Base-by-base conservation (phyloP, 805 yeast species). In the Naumovozyma dairenensis region DNA sequence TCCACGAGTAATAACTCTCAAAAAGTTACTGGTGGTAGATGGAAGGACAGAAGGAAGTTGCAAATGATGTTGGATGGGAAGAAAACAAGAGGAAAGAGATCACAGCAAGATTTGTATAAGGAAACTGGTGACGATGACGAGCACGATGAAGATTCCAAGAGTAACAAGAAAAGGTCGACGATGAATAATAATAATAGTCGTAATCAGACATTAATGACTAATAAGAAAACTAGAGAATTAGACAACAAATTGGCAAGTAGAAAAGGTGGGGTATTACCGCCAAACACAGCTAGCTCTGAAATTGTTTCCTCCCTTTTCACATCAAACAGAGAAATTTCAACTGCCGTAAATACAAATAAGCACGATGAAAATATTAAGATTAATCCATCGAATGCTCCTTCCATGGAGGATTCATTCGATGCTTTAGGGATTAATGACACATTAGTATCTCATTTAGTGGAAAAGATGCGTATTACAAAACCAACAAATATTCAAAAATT, bases 401-500 rank as follows among this genome's bases (percentile, higher is more conserved):
- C 83, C 19, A 32, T 48, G 6, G 67, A 63, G 13, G 86, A 80
- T 47, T 63, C 77, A 1, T 89, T 89, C 48, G 66, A 60, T 13
- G 83, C 84, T 0, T 60, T 89, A 28, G 93, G 93, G 0, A 56
- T 87, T 12, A 71, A 71, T 39, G 71, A 65, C 2, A 55, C 60
- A 20, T 55, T 89, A 25, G 49, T 69, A 1, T 55, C 55, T 6
- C 80, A 78, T 48, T 57, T 89, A 36, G 62, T 66, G 2, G 73
- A 71, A 5, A 69, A 69, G 35, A 62, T 84, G 62, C 56, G 53
- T 32, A 71, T 77, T 47, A 48, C 60, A 26, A 63, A 72, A 16
- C 98, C 99, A 2, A 93, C 98, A 0, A 75, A 74, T 45, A 84
- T 92, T 44, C 99, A 92, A 59, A 70, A 84, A 43, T 61, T 80